A percentile compares a stretch with the other conserved stretches of the same genome.
phyloP scores from a whole-genome alignment of 176 grass and related monocot species.

The Metroxylon sagu region DNA sequence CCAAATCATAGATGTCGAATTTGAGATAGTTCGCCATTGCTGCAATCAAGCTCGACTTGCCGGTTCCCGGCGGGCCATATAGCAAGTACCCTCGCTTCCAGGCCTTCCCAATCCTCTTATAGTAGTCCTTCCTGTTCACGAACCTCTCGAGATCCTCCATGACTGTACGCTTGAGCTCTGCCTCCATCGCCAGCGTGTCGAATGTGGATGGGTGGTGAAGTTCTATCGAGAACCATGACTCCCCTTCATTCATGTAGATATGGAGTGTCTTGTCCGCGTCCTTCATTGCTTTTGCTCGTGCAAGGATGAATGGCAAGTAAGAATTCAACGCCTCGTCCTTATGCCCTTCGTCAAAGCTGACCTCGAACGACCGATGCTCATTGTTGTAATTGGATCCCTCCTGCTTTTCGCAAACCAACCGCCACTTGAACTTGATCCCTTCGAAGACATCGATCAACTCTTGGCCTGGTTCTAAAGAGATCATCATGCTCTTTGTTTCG shows the following conservation, averaged over 20 bases:
- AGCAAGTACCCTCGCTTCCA: slow-evolving; percentile 92
- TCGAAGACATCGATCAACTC: slow-evolving; percentile 72
- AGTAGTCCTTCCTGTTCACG: slow-evolving; percentile 68
- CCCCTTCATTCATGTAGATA: slow-evolving; percentile 82
- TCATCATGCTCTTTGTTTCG: slow-evolving; percentile 51
- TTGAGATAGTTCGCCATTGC: slow-evolving; percentile 92
- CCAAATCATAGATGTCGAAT: slow-evolving; percentile 89
- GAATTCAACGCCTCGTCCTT: slow-evolving; percentile 45
- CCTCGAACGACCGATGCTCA: slow-evolving; percentile 56
- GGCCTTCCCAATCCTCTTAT: slow-evolving; percentile 70
- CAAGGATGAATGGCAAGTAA: slow-evolving; percentile 70
- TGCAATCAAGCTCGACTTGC: slow-evolving; percentile 87
- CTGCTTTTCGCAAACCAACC: slow-evolving; percentile 27
- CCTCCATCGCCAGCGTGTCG: slow-evolving; percentile 66
- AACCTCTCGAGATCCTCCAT: slow-evolving; percentile 78
- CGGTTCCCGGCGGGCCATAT: slow-evolving; percentile 72
- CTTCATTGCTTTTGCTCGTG: slow-evolving; percentile 46
- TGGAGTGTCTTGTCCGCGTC: slow-evolving; percentile 56
- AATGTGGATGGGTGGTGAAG: slow-evolving; percentile 85
- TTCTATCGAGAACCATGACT: slow-evolving; percentile 36
- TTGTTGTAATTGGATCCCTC: slow-evolving; percentile 22
- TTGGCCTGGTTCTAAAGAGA: slow-evolving; percentile 62
- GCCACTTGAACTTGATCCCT: slow-evolving; percentile 74
- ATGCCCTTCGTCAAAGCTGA: slow-evolving; percentile 68
- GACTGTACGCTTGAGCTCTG: slow-evolving; percentile 38